Evolutionary conservation across 345 rosid genomes (phyloP), one percentile per base, ranked within the genome.

Genomic region (Sonneratia caseolaris): DNA sequence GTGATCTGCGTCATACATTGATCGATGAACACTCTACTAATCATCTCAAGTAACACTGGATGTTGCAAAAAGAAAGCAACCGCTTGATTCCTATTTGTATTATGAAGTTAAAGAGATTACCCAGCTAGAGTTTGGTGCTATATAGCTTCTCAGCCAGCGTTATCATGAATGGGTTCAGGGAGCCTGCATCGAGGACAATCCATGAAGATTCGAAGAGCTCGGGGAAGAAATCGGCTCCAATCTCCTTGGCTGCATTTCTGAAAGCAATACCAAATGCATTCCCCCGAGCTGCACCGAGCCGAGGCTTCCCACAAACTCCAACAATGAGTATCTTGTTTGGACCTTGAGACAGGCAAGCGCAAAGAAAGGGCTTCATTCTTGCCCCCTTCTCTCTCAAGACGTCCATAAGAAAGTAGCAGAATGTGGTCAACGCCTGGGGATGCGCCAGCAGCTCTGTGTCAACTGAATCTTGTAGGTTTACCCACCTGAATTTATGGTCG

Each of bases 161-260:
- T 75, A 92, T 74, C 97, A 95, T 90, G 79, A 95, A 92, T 66
- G 91, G 84, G 81, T 95, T 95, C 66, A 92, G 91, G 0, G 87
- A 90, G 69, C 75, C 84, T 74, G 76, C 82, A 77, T 95, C 94
- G 73, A 95, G 80, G 53, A 95, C 77, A 56, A 95, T 95, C 99
- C 99, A 95, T 13, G 99, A 95, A 82, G 97, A 92, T 80, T 95
- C 99, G 32, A 95, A 92, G 19, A 95, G 84, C 82, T 95, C 99
- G 16, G 92, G 98, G 81, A 88, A 92, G 86, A 84, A 92, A 71
- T 84, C 96, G 27, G 91, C 88, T 78, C 88, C 89, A 47, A 84
- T 90, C 74, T 92, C 96, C 68, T 84, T 83, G 15, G 96, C 98
- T 5, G 98, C 93, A 48, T 90, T 86, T 78, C 91, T 86, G 71